Evolutionary conservation across 345 rosid species (phyloP).

Genomic region (Corchorus olitorius): DNA sequence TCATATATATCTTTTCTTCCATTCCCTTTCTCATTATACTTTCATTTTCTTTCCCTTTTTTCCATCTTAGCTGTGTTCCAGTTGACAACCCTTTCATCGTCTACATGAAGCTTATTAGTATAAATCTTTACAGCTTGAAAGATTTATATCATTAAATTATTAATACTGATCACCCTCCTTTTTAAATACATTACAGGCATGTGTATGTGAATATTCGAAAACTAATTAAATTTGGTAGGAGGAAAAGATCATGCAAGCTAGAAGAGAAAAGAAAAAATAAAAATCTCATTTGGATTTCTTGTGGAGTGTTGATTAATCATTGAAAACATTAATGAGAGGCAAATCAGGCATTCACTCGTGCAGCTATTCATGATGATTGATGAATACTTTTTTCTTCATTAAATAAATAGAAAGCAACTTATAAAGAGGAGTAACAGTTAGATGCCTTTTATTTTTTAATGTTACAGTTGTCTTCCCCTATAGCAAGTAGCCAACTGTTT

Average conservation of each 20-base stretch:
- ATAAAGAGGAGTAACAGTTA: constrained; percentile 1
- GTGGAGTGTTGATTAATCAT: constrained; percentile 15
- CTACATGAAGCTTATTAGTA: neutral
- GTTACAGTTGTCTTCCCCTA: constrained; percentile 1
- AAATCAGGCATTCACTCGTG: constrained; percentile 15
- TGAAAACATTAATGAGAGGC: neutral
- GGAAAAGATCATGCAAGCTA: neutral
- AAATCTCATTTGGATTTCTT: neutral
- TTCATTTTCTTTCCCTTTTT: neutral
- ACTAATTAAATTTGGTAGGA: neutral
- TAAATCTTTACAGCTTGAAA: constrained; percentile 33
- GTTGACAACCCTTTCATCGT: constrained; percentile 6
- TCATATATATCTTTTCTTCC: neutral
- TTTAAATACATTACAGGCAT: neutral
- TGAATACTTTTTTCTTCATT: constrained; percentile 3
- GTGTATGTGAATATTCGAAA: neutral
- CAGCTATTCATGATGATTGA: constrained; percentile 15
- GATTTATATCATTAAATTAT: neutral
- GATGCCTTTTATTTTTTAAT: neutral
- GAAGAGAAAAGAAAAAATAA: neutral
- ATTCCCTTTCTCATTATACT: neutral
- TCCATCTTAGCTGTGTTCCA: constrained; percentile 28
- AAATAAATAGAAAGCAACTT: neutral
- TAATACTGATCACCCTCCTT: neutral
- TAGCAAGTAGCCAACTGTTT: constrained; percentile 4